phyloP scores from a whole-genome alignment of 2,329 filamentous ascomycete genomes.

The Aspergillus fumigatus region DNA sequence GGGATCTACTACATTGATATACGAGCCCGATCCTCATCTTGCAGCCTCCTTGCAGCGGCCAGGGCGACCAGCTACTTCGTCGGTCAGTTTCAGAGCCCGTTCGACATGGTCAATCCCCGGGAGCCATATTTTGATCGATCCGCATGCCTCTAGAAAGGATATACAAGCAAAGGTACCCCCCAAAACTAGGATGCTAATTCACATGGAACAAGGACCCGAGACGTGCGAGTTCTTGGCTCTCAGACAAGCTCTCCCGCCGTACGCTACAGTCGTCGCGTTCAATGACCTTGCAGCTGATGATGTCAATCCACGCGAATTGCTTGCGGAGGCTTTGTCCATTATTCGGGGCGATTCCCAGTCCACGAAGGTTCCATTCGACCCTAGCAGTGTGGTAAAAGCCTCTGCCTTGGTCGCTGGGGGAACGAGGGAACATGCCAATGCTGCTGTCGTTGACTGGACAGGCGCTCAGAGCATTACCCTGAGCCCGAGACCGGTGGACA shows the following conservation, averaged over 20 bases:
- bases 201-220: neutral
- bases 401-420: constrained; percentile 1
- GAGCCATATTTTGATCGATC: neutral
- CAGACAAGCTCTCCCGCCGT: constrained; percentile 2
- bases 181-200: constrained; percentile 3
- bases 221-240: constrained; percentile 1
- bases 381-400: neutral
- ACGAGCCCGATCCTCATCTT: constrained; percentile 1
- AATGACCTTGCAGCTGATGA: constrained; percentile 2
- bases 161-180: constrained; percentile 2
- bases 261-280: constrained; percentile 2
- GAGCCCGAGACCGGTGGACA: constrained; percentile 5
- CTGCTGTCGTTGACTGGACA: constrained; percentile 3
- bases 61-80: neutral
- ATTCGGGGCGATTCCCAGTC: neutral
- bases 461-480: constrained; percentile 3
- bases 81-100: neutral
- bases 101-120: neutral
- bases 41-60: neutral
- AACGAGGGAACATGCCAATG: neutral
- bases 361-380: neutral
- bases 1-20: constrained; percentile 3
- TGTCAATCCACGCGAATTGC: neutral
- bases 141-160: constrained; percentile 4
- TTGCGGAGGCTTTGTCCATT: neutral